Conservation (phyloP, 2,329 filamentous ascomycete genomes). For the Mollisia scopiformis region DNA sequence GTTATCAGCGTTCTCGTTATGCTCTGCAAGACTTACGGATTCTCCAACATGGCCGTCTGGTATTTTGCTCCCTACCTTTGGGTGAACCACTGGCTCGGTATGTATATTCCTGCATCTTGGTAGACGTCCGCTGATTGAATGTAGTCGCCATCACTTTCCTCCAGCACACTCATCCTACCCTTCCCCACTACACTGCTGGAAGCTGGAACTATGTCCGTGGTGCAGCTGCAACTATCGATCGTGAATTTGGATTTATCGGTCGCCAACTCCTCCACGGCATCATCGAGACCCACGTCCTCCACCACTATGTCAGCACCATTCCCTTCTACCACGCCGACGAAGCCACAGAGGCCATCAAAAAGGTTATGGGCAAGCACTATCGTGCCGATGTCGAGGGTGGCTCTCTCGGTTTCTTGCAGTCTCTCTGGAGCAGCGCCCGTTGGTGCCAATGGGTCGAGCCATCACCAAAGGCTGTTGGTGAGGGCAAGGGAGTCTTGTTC, state of each 20-base stretch:
- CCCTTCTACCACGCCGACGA: slow-evolving; percentile 97
- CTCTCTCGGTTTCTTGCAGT: slow-evolving; percentile 78
- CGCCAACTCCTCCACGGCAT: slow-evolving; percentile 92
- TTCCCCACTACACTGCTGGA: slow-evolving; percentile 86
- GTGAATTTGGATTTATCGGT: slow-evolving; percentile 95
- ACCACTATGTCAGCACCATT: slow-evolving; percentile 96
- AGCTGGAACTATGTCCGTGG: slow-evolving; percentile 94
- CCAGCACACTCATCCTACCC: slow-evolving; percentile 92
- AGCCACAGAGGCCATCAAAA: slow-evolving; percentile 91
- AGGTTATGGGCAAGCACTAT: slow-evolving; percentile 95
- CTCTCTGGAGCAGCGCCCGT: slow-evolving; percentile 79
- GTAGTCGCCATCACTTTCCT: slow-evolving; percentile 95
- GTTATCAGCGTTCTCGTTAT: slow-evolving; percentile 60
- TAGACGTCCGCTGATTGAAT: slow-evolving; percentile 30
- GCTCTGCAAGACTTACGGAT: slow-evolving; percentile 79
- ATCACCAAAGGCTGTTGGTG: slow-evolving; percentile 76
- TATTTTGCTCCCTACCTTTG: slow-evolving; percentile 94
- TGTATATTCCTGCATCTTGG: slow-evolving; percentile 42
- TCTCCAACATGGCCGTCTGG: slow-evolving; percentile 87
- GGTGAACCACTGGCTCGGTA: slow-evolving; percentile 99
- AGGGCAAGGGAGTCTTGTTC: slow-evolving; percentile 89
- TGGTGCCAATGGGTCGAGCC: slow-evolving; percentile 99
- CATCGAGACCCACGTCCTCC: slow-evolving; percentile 95
- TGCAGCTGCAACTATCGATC: slow-evolving; percentile 93
- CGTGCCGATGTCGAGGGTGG: slow-evolving; percentile 79